These are phyloP conservation scores for Microsporum ferrugineum DNA, from an alignment of 2,329 filamentous ascomycete genomes.

Conservation along the genomic window DNA sequence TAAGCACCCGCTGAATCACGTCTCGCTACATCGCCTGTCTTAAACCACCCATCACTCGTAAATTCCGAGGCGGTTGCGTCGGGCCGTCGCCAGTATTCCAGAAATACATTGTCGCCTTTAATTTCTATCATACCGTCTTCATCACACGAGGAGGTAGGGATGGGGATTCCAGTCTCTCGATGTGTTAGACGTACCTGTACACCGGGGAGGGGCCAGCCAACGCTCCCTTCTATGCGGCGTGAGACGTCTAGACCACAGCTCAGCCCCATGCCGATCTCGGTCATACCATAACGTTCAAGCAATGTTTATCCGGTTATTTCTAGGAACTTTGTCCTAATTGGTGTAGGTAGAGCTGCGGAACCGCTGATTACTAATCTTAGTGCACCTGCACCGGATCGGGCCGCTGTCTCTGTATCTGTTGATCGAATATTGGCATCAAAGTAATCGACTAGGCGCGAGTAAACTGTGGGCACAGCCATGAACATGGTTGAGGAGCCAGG, in stretches of 20 bases:
- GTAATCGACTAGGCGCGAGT: constrained; percentile 39
- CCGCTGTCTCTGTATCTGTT: constrained; percentile 24
- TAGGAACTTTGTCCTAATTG: constrained; percentile 31
- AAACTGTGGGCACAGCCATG: constrained; percentile 43
- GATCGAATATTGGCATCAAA: constrained; percentile 31
- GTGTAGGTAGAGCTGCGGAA: constrained; percentile 33
- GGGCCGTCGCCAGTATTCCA: constrained; percentile 34
- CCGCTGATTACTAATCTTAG: constrained; percentile 33
- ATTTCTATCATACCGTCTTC: constrained; percentile 36
- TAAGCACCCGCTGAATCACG: constrained; percentile 34
- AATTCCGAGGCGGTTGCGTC: constrained; percentile 38
- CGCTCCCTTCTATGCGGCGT: constrained; percentile 37
- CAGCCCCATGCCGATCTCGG: constrained; percentile 41
- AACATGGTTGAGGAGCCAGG: constrained; percentile 37
- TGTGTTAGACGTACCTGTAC: constrained; percentile 38
- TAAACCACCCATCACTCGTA: constrained; percentile 39
- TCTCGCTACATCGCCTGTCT: constrained; percentile 37
- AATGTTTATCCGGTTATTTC: constrained; percentile 34
- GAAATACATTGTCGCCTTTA: constrained; percentile 33
- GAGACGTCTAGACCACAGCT: constrained; percentile 34
- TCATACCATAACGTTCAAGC: constrained; percentile 41
- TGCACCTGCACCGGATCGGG: constrained; percentile 24
- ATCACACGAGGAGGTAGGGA: constrained; percentile 20
- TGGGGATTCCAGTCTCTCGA: constrained; percentile 26
- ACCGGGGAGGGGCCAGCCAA: constrained; percentile 39